phyloP scores from a whole-genome alignment of 1,284 basidiomycete species.

The Agroathelia rolfsii region DNA sequence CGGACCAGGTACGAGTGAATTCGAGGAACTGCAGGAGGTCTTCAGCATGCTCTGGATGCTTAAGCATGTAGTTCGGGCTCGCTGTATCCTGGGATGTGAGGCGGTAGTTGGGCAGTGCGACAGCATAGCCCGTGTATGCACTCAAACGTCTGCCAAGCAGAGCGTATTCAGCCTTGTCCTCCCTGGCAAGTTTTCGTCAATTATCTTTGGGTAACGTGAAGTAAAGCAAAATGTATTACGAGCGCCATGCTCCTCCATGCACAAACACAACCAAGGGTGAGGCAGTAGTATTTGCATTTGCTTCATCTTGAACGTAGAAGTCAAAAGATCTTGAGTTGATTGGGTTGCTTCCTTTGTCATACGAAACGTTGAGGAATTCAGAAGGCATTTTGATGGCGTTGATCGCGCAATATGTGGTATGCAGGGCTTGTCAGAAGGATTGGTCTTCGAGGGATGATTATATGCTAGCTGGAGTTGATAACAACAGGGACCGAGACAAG shows the following conservation, averaged over 20 bases:
- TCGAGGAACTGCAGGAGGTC: constrained; percentile 54
- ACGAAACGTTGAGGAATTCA: constrained; percentile 31
- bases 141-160: constrained; percentile 43
- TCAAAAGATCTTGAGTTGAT: constrained; percentile 37
- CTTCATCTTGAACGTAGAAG: constrained; percentile 32
- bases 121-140: constrained; percentile 36
- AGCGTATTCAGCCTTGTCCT: constrained; percentile 56
- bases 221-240: constrained; percentile 33
- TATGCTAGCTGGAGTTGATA: too few species aligned
- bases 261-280: constrained; percentile 46
- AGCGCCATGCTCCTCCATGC: constrained; percentile 73
- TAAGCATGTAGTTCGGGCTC: constrained; percentile 26
- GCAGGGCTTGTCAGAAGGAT: constrained; percentile 3
- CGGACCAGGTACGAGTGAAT: constrained; percentile 38
- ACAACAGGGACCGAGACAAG: too few species aligned
- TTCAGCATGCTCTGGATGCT: constrained; percentile 61
- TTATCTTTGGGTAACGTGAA: too few species aligned
- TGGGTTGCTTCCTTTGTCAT: constrained; percentile 18
- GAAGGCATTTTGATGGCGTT: constrained; percentile 9
- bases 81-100: constrained; percentile 39
- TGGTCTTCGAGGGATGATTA: too few species aligned
- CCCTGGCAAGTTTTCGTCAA: too few species aligned
- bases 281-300: constrained; percentile 5
- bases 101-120: constrained; percentile 68
- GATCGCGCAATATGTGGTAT: background rate